These are phyloP conservation scores for Oryza glumipatula DNA, from an alignment of 176 grass and related monocot genomes.

Conservation along the genomic window DNA sequence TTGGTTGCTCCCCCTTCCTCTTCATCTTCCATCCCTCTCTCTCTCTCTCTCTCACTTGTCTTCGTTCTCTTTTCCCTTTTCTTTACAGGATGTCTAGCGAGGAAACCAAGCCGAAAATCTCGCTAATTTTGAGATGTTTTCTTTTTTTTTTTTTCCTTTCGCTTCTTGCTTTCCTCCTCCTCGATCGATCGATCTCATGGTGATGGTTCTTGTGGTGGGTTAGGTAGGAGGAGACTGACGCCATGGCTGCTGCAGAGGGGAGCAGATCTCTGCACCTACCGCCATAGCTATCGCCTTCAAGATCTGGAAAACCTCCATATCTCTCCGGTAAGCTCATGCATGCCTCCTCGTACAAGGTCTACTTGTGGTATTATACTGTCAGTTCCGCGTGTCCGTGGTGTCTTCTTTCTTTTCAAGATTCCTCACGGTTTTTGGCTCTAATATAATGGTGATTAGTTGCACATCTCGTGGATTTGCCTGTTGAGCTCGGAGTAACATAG, in stretches of 20 bases:
- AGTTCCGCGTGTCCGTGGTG: not conserved
- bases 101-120: not conserved
- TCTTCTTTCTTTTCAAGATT: not conserved
- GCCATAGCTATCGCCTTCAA: not conserved
- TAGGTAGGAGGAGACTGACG: not conserved
- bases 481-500: not conserved
- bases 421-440: not conserved
- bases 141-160: not conserved
- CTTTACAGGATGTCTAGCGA: not conserved
- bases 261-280: constrained; percentile 28
- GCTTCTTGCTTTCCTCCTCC: constrained; percentile 7
- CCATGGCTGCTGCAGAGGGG: not conserved
- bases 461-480: not conserved
- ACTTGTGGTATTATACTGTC: constrained; percentile 7
- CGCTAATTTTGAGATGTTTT: not conserved
- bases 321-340: constrained; percentile 23
- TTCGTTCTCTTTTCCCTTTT: not conserved
- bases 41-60: not conserved
- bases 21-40: not conserved
- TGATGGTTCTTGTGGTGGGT: not conserved
- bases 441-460: not conserved
- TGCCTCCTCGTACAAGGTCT: constrained; percentile 17
- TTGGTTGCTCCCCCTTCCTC: not conserved
- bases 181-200: not conserved
- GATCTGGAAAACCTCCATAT: constrained; percentile 42